Evolutionary conservation across 768 basidiomycete species (phyloP), one percentile per base, ranked within the genome.

Genomic region (Panus rudis): DNA sequence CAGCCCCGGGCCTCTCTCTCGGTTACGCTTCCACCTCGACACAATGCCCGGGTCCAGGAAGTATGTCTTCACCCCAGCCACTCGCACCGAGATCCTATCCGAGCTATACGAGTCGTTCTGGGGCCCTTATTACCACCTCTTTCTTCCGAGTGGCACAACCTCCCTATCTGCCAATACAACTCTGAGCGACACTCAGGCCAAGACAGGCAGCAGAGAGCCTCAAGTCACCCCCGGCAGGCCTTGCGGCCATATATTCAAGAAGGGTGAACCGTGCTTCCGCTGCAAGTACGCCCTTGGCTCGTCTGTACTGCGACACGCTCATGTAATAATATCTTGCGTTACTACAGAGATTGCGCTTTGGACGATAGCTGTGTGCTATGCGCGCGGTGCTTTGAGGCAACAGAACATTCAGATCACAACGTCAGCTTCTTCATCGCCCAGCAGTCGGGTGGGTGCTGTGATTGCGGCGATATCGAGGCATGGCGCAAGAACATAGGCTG

Each of bases 351-450:
- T 53, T 98, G 93, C 63, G 83, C 87, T 2, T 65, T 87, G 40
- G 89, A 96, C 52, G 84, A 92, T 43, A 88, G 84, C 52, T 93
- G 86, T 53, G 91, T 96, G 10, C 69, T 98, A 21, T 98, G 94
- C 59, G 72, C 87, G 1, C 74, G 76, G 37, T 98, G 96, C 62
- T 98, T 93, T 65, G 83, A 88, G 52, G 76, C 85, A 1, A 85
- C 87, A n/a, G 73, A 84, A 44, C 94, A 98, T 58, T 65, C 68
- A 17, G 81, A 79, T 34, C 94, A 98, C 66, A 94, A 91, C 51
- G 81, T 97, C 53, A 84, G 85, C 46, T 93, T 98, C 68, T 91
- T 89, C 63, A 85, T 94, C 52, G 83, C 87, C 6, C 88, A 89
- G 45, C 92, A 96, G 52, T 83, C 87, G 0, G 87, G 92, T 6